A percentile compares a stretch with the other conserved stretches of the same genome.
Evolutionary conservation across 352 stramenopile species (phyloP).

Genomic region (Phytopythium vexans): DNA sequence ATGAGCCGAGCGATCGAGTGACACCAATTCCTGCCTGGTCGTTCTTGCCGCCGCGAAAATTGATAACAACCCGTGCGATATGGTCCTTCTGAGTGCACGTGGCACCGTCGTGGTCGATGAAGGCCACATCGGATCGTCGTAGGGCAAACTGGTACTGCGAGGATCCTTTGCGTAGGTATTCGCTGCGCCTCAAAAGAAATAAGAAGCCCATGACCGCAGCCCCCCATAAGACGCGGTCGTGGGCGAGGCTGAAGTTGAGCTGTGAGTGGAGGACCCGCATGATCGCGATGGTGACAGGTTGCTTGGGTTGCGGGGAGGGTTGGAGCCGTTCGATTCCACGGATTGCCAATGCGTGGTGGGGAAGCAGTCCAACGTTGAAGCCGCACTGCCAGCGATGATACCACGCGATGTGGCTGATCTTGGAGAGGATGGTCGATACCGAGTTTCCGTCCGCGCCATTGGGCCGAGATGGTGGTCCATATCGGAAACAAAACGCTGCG

Average conservation of each 20-base stretch:
- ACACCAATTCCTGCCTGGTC: constrained; percentile 7
- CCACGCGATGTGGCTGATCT: constrained; percentile 19
- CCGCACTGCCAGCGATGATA: constrained; percentile 18
- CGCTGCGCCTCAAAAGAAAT: constrained; percentile 9
- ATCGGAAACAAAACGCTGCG: constrained; percentile 8
- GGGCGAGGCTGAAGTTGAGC: constrained; percentile 13
- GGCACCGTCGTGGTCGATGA: constrained; percentile 3
- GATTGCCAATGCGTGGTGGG: constrained; percentile 18
- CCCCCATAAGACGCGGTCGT: constrained; percentile 31
- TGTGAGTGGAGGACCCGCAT: constrained; percentile 8
- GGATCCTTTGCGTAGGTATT: constrained; percentile 8
- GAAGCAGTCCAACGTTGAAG: constrained; percentile 13
- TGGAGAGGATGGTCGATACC: constrained; percentile 24
- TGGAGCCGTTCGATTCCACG: constrained; percentile 17
- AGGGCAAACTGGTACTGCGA: constrained; percentile 14
- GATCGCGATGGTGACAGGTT: constrained; percentile 14
- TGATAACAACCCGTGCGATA: constrained; percentile 4
- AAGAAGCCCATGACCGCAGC: constrained; percentile 21
- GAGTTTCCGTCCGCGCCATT: constrained; percentile 18
- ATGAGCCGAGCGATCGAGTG: constrained; percentile 1
- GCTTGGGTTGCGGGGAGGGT: constrained; percentile 4
- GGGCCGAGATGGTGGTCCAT: no score
- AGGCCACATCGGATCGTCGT: not conserved
- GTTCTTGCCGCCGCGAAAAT: constrained; percentile 19
- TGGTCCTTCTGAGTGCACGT: not conserved